phyloP scores from a whole-genome alignment of 345 rosid genomes.

The Kernera saxatilis region DNA sequence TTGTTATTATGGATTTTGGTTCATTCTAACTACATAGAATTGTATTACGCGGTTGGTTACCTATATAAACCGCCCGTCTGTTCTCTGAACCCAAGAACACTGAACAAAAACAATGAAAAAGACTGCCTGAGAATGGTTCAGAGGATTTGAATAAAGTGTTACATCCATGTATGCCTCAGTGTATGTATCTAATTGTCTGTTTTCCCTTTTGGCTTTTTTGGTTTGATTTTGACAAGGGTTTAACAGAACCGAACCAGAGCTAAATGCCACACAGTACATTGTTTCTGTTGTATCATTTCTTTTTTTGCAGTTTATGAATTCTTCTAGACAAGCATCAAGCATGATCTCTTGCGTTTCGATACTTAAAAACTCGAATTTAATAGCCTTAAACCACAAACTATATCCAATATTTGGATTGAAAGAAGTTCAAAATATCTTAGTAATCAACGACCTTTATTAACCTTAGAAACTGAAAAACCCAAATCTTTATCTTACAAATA shows the following conservation, averaged over 20 bases:
- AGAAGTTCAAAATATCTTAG: background rate
- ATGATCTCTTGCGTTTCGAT: background rate
- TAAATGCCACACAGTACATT: background rate
- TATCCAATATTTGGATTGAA: background rate
- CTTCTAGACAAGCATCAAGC: background rate
- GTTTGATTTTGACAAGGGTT: background rate
- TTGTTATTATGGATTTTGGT: constrained; percentile 16
- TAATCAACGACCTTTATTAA: background rate
- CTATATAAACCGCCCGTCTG: constrained; percentile 19
- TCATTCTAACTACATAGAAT: constrained; percentile 25
- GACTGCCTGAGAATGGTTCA: constrained; percentile 8
- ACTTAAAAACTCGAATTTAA: background rate
- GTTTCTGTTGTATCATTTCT: background rate
- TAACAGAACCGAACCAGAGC: background rate
- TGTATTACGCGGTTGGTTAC: constrained; percentile 27
- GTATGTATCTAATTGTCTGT: background rate
- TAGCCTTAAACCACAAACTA: background rate
- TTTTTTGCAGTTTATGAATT: background rate
- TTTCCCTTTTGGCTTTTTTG: background rate
- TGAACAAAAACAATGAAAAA: constrained; percentile 18
- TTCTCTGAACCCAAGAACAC: constrained; percentile 16
- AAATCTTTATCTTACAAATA: background rate
- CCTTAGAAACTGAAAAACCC: background rate
- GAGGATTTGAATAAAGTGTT: constrained; percentile 22
- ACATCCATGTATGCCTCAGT: constrained; percentile 2